Percentiles rank a stretch among this genome's conserved stretches.
phyloP scores from a whole-genome alignment of 2,329 filamentous ascomycete genomes.

The Hypoxylon sp. region DNA sequence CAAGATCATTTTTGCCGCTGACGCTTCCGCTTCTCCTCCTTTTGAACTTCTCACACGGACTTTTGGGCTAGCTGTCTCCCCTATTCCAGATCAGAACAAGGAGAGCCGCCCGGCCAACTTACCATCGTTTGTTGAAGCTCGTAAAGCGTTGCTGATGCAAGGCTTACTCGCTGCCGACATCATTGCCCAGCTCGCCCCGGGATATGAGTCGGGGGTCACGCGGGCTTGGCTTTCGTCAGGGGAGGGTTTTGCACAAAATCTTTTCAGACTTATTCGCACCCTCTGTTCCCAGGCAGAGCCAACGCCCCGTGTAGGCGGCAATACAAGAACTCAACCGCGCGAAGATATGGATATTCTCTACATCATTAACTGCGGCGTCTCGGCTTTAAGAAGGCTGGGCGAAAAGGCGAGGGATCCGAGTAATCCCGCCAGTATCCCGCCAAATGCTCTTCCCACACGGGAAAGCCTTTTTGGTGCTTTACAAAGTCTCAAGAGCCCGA shows the following conservation, averaged over 20 bases:
- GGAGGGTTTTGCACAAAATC: slow-evolving; percentile 84
- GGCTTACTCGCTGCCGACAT: slow-evolving; percentile 92
- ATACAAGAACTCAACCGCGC: slow-evolving; percentile 50
- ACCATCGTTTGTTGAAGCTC: slow-evolving; percentile 78
- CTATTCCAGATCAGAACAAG: slow-evolving; percentile 76
- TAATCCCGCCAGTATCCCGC: slow-evolving; percentile 66
- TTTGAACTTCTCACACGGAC: slow-evolving; percentile 87
- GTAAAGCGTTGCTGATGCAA: slow-evolving; percentile 92
- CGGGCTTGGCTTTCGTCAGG: slow-evolving; percentile 84
- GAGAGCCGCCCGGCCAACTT: slow-evolving; percentile 70
- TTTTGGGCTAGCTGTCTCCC: slow-evolving; percentile 87
- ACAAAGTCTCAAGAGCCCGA: slow-evolving; percentile 69
- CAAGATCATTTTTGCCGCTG: slow-evolving; percentile 82
- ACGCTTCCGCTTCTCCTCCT: slow-evolving; percentile 72
- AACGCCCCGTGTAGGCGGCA: slow-evolving; percentile 55
- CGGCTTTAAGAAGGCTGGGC: slow-evolving; percentile 74
- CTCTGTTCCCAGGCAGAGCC: slow-evolving; percentile 74
- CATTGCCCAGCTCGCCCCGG: slow-evolving; percentile 78
- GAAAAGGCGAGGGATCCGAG: slow-evolving; percentile 75
- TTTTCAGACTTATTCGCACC: slow-evolving; percentile 80
- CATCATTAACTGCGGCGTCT: slow-evolving; percentile 76
- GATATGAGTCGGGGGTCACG: slow-evolving; percentile 78
- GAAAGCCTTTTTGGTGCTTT: slow-evolving; percentile 76
- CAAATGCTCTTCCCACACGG: slow-evolving; percentile 72
- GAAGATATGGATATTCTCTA: slow-evolving; percentile 68